Conservation (phyloP, 2,329 filamentous ascomycete species). For the Fusarium falciforme region DNA sequence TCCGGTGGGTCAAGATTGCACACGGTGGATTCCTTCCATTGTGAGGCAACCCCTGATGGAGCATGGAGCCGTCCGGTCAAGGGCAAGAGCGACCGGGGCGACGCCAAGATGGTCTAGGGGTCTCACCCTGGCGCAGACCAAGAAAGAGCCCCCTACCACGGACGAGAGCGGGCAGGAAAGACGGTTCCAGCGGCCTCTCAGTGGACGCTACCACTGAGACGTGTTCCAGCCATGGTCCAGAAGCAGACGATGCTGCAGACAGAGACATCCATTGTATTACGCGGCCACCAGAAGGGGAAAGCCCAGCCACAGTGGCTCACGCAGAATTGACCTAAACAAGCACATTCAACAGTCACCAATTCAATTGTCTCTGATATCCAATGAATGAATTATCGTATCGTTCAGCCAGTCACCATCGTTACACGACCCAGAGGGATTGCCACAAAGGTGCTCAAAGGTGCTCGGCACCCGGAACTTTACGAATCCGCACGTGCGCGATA, state of each 20-base stretch:
- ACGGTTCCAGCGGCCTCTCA: background rate
- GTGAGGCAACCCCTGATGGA: slow-evolving; percentile 28
- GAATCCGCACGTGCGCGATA: slow-evolving; percentile 23
- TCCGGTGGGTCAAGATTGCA: slow-evolving; percentile 35
- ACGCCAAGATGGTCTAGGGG: slow-evolving; percentile 35
- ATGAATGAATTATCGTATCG: background rate
- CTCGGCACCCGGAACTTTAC: slow-evolving; percentile 12
- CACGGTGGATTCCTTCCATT: background rate
- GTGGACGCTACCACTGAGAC: slow-evolving; percentile 1
- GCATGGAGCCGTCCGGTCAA: slow-evolving; percentile 15
- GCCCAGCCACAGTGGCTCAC: background rate
- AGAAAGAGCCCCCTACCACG: background rate
- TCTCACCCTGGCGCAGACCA: slow-evolving; percentile 14
- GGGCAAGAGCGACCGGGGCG: slow-evolving; percentile 8
- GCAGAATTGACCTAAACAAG: background rate
- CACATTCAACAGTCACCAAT: background rate
- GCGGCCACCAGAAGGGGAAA: background rate
- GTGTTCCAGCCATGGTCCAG: slow-evolving; percentile 26
- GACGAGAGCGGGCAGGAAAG: background rate
- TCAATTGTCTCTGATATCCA: background rate
- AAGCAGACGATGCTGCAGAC: slow-evolving; percentile 10
- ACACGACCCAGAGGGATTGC: slow-evolving; percentile 3
- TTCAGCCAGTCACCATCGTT: background rate
- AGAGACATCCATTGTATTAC: background rate
- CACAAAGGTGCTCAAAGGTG: background rate